Evolutionary conservation across 2,329 filamentous ascomycete genomes (phyloP), one percentile per base, ranked within the genome.

Genomic region (Cladophialophora carrionii): DNA sequence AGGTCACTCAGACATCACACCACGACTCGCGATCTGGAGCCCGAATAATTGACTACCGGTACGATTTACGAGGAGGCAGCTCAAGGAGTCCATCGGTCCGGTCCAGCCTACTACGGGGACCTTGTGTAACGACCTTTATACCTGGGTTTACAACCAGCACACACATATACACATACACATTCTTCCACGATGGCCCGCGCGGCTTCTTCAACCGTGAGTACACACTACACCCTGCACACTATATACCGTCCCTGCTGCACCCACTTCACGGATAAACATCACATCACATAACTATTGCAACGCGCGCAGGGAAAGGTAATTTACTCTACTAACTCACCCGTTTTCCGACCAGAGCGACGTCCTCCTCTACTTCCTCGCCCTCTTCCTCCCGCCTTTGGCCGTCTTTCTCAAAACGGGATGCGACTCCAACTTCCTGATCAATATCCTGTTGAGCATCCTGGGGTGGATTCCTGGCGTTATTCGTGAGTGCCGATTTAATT

Each of bases 361-460:
- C 22, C 57, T 62, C 43, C 68, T 72, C 55, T 71, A 72, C 63
- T 69, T 96, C 81, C 85, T 96, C 81, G 92, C 92, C 83, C 83
- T 96, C 83, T 83, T 96, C 82, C 87, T 96, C 70, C 92, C 92
- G 61, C 92, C 92, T 76, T 81, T 96, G 62, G 92, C 92, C 82
- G 92, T 96, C 77, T 95, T 96, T 85, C 89, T 96, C 73, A 92
- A 96, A 88, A 88, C 89, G 72, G 92, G 92, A 74, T 96, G 92
- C 81, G 89, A 88, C 76, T 87, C 88, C 71, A 91, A 96, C 77
- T 83, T 96, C 74, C 82, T 94, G 79, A 96, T 96, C 86, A 96
- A 96, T 88, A 91, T 96, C 79, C 85, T 91, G 74, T 82, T 96
- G 80, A 95, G 91, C 72, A 86, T 91, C 73, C 82, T 92, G 72